These are phyloP conservation scores for Agrocybe pediades DNA, from an alignment of 768 basidiomycete species.

Conservation along the genomic window DNA sequence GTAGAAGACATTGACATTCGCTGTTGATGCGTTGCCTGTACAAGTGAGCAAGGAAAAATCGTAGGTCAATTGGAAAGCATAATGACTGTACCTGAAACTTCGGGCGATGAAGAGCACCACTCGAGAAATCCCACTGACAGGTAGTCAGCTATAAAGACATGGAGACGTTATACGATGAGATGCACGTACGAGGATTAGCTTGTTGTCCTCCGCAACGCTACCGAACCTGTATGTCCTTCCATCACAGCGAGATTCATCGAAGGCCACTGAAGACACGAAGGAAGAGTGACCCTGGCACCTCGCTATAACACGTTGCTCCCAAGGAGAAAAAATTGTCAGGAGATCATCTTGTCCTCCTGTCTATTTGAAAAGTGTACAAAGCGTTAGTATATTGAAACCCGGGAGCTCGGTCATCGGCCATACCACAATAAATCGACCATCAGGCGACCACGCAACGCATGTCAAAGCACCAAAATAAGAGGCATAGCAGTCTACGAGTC, in stretches of 20 bases:
- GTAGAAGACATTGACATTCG: conserved; percentile 80
- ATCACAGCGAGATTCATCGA: conserved; percentile 88
- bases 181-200: conserved; percentile 75
- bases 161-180: background rate
- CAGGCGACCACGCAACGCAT: conserved; percentile 93
- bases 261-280: conserved; percentile 87
- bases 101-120: conserved; percentile 86
- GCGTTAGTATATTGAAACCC: background rate
- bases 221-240: conserved; percentile 92
- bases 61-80: background rate
- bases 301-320: conserved; percentile 92
- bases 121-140: conserved; percentile 90
- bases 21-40: conserved; percentile 63
- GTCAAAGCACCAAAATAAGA: conserved; percentile 94
- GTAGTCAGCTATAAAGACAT: conserved; percentile 10
- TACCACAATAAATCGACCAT: conserved; percentile 90
- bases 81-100: conserved; percentile 56
- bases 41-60: background rate
- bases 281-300: conserved; percentile 97
- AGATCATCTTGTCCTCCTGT: conserved; percentile 98
- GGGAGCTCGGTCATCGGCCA: background rate
- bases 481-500: conserved; percentile 91
- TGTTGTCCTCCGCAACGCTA: conserved; percentile 96
- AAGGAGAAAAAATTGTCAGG: conserved; percentile 90
- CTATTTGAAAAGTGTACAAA: conserved; percentile 38